These are phyloP conservation scores for Dimocarpus longan DNA, from an alignment of 345 rosid genomes.

Conservation along the genomic window DNA sequence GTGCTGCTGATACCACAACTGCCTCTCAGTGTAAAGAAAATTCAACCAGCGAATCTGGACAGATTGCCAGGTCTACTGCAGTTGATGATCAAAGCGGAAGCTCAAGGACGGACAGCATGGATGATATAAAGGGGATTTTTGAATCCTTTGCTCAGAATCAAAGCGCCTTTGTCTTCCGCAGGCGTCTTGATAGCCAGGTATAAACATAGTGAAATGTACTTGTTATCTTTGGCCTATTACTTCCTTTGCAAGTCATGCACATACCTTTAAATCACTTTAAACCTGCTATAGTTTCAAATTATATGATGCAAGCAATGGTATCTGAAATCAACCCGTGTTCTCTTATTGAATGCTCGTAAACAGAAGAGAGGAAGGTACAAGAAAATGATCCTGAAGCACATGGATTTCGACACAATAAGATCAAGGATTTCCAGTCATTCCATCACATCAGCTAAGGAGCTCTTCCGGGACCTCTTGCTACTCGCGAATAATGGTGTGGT, in stretches of 20 bases:
- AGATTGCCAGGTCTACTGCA: constrained; percentile 30
- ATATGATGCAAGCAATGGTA: not conserved
- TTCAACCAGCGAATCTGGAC: constrained; percentile 42
- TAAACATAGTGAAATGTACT: not conserved
- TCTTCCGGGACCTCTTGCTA: constrained; percentile 69
- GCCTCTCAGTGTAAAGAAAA: constrained; percentile 49
- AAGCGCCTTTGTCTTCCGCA: constrained; percentile 60
- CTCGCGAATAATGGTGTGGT: constrained; percentile 75
- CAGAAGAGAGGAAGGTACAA: constrained; percentile 94
- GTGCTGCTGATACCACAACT: constrained; percentile 42
- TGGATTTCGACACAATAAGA: constrained; percentile 74
- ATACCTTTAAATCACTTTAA: not conserved
- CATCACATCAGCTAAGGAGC: constrained; percentile 53
- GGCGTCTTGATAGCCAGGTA: constrained; percentile 90
- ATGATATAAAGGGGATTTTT: constrained; percentile 53
- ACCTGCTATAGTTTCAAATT: not conserved
- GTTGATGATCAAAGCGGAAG: constrained; percentile 32
- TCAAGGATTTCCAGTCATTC: constrained; percentile 51
- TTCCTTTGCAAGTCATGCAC: not conserved
- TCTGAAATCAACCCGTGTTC: constrained; percentile 16
- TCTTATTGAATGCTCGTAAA: not conserved
- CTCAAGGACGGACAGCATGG: constrained; percentile 28
- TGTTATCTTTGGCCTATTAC: not conserved
- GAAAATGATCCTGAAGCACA: constrained; percentile 68
- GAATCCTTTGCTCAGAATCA: constrained; percentile 50